Conservation (phyloP, 805 yeast species). For the Starmerella powellii region DNA sequence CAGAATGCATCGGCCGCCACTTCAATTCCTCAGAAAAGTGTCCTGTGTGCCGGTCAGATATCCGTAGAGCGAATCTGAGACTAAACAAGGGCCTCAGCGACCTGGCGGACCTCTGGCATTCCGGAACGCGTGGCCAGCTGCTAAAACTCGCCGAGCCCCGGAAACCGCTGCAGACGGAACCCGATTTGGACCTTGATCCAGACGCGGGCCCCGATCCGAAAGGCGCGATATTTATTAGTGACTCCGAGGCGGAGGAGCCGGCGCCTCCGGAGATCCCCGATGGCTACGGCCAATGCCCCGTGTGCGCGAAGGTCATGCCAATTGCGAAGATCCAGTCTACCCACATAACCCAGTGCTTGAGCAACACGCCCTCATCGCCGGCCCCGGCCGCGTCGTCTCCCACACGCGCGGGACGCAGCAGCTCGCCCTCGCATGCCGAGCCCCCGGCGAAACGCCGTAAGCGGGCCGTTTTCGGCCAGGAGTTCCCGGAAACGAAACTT, state of each 20-base stretch:
- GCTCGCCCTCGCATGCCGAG: background rate
- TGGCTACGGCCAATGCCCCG: constrained; percentile 49
- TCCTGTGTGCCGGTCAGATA: constrained; percentile 64
- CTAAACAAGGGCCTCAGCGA: constrained; percentile 65
- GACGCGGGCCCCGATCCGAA: no score
- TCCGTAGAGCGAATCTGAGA: constrained; percentile 55
- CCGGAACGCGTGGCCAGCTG: constrained; percentile 1
- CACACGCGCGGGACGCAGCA: background rate
- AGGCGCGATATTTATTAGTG: background rate
- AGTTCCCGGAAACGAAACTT: constrained; percentile 5
- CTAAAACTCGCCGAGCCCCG: background rate
- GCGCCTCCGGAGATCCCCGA: constrained; percentile 5
- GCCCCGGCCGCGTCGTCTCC: background rate
- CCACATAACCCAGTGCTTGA: constrained; percentile 49
- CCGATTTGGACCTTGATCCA: no score
- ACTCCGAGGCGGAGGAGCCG: background rate
- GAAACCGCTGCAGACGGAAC: background rate
- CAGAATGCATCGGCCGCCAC: constrained; percentile 68
- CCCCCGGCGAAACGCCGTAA: constrained; percentile 5
- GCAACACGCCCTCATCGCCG: background rate
- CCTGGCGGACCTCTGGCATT: constrained; percentile 41
- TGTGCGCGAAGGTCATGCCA: constrained; percentile 47
- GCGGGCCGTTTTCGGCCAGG: constrained; percentile 3
- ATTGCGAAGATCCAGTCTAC: constrained; percentile 42
- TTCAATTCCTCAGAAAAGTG: constrained; percentile 50